These are phyloP conservation scores for Thielaviopsis ethacetica DNA, from an alignment of 2,329 filamentous ascomycete genomes.

Conservation along the genomic window DNA sequence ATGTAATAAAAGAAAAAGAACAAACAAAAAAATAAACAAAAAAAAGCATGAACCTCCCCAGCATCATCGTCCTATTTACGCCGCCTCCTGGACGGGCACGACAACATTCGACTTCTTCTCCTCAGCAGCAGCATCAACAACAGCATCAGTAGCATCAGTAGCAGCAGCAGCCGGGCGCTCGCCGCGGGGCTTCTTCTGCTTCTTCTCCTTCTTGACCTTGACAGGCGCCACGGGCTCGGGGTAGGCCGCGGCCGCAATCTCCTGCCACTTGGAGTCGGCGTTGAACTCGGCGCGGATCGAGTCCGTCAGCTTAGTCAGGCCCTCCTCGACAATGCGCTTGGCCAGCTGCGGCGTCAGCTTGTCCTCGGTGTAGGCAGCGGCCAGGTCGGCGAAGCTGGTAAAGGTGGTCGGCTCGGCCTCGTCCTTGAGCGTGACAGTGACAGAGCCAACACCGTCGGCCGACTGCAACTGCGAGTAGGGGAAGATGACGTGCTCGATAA, in stretches of 20 bases:
- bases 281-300: slow-evolving; percentile 65
- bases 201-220: slow-evolving; percentile 56
- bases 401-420: slow-evolving; percentile 61
- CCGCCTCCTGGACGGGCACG: slow-evolving; percentile 7
- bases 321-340: slow-evolving; percentile 67
- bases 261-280: slow-evolving; percentile 61
- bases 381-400: slow-evolving; percentile 54
- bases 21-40: neutral
- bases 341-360: slow-evolving; percentile 68
- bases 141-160: slow-evolving; percentile 18
- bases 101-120: slow-evolving; percentile 9
- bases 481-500: slow-evolving; percentile 76
- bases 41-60: neutral
- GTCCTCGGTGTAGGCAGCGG: slow-evolving; percentile 67
- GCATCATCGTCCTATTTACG: neutral
- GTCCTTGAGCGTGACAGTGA: slow-evolving; percentile 48
- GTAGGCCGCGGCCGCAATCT: slow-evolving; percentile 56
- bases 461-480: slow-evolving; percentile 50
- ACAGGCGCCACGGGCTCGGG: slow-evolving; percentile 33
- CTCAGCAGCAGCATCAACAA: neutral
- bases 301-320: slow-evolving; percentile 54
- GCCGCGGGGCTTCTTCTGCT: slow-evolving; percentile 43
- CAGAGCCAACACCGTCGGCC: slow-evolving; percentile 15
- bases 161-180: slow-evolving; percentile 48
- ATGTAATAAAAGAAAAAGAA: neutral